Conservation (phyloP, 2,329 filamentous ascomycete genomes). For the Cercospora brassicicola region DNA sequence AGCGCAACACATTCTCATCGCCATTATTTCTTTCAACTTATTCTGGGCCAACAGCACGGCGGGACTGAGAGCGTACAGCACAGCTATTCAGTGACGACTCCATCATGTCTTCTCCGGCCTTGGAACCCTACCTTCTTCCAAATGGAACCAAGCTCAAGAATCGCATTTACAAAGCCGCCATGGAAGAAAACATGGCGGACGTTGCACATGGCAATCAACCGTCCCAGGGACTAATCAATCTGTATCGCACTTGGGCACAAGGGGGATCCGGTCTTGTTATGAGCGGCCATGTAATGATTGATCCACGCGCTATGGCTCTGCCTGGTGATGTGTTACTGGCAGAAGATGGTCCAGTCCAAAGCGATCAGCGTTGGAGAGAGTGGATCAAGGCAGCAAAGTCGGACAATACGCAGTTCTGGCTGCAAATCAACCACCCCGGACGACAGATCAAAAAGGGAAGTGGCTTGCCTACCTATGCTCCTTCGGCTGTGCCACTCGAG, state of each 20-base stretch:
- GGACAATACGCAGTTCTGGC: constrained; percentile 16
- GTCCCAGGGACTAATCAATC: constrained; percentile 11
- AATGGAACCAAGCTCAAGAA: constrained; percentile 23
- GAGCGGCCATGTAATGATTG: constrained; percentile 23
- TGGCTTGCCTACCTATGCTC: constrained; percentile 16
- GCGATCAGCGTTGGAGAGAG: constrained; percentile 4
- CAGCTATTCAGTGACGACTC: not conserved
- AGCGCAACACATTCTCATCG: not conserved
- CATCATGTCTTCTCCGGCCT: constrained; percentile 1
- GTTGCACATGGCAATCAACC: constrained; percentile 12
- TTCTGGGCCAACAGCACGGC: not conserved
- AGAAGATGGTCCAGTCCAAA: constrained; percentile 1
- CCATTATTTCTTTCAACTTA: not conserved
- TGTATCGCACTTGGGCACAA: constrained; percentile 19
- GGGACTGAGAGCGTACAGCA: not conserved
- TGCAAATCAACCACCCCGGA: constrained; percentile 26
- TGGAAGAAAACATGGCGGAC: constrained; percentile 23
- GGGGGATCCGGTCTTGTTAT: constrained; percentile 21
- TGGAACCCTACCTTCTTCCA: constrained; percentile 15
- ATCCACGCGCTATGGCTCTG: constrained; percentile 14
- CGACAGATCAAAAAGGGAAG: constrained; percentile 18
- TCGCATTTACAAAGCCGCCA: constrained; percentile 25
- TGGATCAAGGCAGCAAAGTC: constrained; percentile 8
- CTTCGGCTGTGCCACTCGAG: constrained; percentile 14
- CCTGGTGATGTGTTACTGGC: constrained; percentile 17